phyloP scores from a whole-genome alignment of 176 grass and related monocot species.

The Avena sativa region DNA sequence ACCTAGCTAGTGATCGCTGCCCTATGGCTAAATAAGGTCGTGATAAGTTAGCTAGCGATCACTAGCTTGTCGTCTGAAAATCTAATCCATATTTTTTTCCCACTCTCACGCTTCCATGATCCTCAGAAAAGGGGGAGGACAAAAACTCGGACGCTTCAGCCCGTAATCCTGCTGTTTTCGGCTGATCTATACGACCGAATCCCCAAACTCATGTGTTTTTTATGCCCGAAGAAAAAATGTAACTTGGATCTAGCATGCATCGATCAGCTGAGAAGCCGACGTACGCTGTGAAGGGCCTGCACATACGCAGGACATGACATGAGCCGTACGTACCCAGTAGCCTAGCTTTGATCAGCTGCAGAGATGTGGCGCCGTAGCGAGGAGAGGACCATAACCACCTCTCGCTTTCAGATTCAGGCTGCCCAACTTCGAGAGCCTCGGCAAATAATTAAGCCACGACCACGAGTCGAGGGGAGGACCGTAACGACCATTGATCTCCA shows the following conservation, averaged over 20 bases:
- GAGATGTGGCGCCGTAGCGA: not conserved
- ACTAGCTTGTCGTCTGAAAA: not conserved
- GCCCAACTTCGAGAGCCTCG: not conserved
- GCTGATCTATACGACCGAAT: not conserved
- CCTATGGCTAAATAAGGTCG: not conserved
- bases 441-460: not conserved
- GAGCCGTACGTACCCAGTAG: not conserved
- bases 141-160: not conserved
- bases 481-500: conserved; percentile 17
- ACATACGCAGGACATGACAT: not conserved
- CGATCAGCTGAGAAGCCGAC: not conserved
- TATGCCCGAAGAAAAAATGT: not conserved
- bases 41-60: not conserved
- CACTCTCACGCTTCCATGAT: not conserved
- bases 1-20: not conserved
- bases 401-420: conserved; percentile 9
- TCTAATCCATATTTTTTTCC: not conserved
- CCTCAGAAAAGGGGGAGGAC: not conserved
- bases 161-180: not conserved
- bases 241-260: not conserved
- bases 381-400: not conserved
- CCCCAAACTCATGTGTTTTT: not conserved
- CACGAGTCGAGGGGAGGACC: not conserved
- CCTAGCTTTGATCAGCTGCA: not conserved
- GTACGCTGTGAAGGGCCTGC: not conserved